These are phyloP conservation scores for Colletotrichum orchidophilum DNA, from an alignment of 2,329 filamentous ascomycete genomes.

Conservation along the genomic window DNA sequence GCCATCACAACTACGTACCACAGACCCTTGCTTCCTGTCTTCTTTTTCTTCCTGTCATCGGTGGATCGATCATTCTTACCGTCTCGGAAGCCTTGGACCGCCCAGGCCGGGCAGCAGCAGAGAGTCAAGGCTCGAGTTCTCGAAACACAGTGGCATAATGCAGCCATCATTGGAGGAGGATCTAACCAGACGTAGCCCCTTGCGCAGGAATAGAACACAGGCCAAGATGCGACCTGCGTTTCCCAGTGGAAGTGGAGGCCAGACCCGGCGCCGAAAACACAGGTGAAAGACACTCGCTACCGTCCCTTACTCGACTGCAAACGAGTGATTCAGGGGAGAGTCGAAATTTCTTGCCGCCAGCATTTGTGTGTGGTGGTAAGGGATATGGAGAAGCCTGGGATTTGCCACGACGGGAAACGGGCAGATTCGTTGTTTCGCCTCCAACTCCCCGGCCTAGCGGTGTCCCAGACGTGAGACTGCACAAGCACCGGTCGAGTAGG, in stretches of 20 bases:
- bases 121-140: conserved; percentile 14
- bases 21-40: not conserved
- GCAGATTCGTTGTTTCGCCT: not conserved
- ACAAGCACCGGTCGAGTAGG: not conserved
- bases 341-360: not conserved
- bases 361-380: not conserved
- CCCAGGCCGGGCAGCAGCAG: conserved; percentile 5
- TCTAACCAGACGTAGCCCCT: conserved; percentile 1
- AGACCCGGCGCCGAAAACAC: not conserved
- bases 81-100: conserved; percentile 14
- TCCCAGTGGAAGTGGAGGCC: conserved; percentile 1
- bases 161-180: not conserved
- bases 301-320: not conserved
- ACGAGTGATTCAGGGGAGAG: not conserved
- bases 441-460: not conserved
- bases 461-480: not conserved
- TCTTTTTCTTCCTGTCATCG: not conserved
- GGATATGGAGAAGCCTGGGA: not conserved
- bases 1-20: not conserved
- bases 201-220: not conserved
- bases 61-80: not conserved
- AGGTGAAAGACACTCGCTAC: not conserved
- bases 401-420: conserved; percentile 4
- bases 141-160: conserved; percentile 23
- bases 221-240: not conserved